Evolutionary conservation across 371 early-diverging fungal genomes (phyloP).

Genomic region (Dentiscutata heterogama): DNA sequence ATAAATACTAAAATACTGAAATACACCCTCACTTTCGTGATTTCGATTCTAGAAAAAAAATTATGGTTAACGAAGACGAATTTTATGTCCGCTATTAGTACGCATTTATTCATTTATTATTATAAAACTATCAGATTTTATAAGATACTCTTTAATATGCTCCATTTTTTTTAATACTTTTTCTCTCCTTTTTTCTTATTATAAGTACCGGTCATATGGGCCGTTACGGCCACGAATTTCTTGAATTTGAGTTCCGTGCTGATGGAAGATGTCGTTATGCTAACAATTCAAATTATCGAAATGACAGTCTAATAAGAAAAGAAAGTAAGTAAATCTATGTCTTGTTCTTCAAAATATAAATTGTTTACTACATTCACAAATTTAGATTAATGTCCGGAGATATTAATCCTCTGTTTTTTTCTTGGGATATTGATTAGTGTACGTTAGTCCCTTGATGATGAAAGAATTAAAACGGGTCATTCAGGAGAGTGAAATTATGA

Average conservation of each 20-base stretch:
- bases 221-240: slow-evolving; percentile 97
- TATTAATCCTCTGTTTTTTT: no score
- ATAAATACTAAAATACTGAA: no score
- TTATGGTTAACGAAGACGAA: slow-evolving; percentile 63
- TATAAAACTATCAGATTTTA: background rate
- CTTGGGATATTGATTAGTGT: slow-evolving; percentile 56
- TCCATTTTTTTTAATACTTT: background rate
- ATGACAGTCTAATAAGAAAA: slow-evolving; percentile 96
- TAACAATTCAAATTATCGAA: slow-evolving; percentile 98
- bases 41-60: background rate
- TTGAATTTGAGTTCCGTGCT: slow-evolving; percentile 95
- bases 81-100: slow-evolving; percentile 92
- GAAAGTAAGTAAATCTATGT: slow-evolving; percentile 70
- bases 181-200: slow-evolving; percentile 25
- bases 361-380: background rate
- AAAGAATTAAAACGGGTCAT: slow-evolving; percentile 91
- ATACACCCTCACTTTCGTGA: no score
- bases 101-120: slow-evolving; percentile 45
- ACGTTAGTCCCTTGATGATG: slow-evolving; percentile 81
- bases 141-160: background rate
- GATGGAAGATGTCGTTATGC: slow-evolving; percentile 95
- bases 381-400: background rate
- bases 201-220: slow-evolving; percentile 93
- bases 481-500: slow-evolving; percentile 89
- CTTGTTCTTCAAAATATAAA: no score